These are phyloP conservation scores for Blastobotrys attinorum DNA, from an alignment of 805 yeast species.

Conservation along the genomic window DNA sequence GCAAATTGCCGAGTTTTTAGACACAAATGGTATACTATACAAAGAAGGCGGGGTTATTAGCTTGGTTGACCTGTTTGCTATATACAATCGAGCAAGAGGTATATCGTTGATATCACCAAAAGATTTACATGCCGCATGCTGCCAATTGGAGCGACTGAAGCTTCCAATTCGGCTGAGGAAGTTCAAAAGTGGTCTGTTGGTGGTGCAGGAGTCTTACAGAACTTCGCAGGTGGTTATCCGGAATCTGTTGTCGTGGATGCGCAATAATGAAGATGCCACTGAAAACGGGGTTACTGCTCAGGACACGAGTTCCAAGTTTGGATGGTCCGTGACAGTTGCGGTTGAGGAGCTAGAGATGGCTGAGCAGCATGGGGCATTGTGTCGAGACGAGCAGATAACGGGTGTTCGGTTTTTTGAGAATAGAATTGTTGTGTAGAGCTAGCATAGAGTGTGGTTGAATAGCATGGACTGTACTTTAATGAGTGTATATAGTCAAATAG, in stretches of 20 bases:
- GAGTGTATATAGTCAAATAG: no score
- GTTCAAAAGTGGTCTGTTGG: constrained; percentile 34
- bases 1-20: constrained; percentile 67
- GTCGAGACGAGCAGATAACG: constrained; percentile 59
- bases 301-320: constrained; percentile 41
- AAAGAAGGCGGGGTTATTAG: constrained; percentile 53
- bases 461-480: no score
- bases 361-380: constrained; percentile 47
- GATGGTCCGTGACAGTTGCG: constrained; percentile 62
- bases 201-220: constrained; percentile 33
- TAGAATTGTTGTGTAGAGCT: constrained; percentile 10
- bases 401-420: constrained; percentile 61
- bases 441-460: no score
- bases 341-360: constrained; percentile 56
- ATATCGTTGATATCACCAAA: constrained; percentile 60
- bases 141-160: constrained; percentile 44
- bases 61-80: constrained; percentile 52
- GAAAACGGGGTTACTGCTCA: constrained; percentile 29
- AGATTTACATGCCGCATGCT: constrained; percentile 58
- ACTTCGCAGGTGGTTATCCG: constrained; percentile 32
- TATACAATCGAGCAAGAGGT: constrained; percentile 59
- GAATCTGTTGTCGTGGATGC: constrained; percentile 26
- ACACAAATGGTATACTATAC: constrained; percentile 36
- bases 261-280: constrained; percentile 19
- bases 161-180: constrained; percentile 46